These are phyloP conservation scores for Pleurotus cornucopiae DNA, from an alignment of 768 basidiomycete genomes.

Conservation along the genomic window DNA sequence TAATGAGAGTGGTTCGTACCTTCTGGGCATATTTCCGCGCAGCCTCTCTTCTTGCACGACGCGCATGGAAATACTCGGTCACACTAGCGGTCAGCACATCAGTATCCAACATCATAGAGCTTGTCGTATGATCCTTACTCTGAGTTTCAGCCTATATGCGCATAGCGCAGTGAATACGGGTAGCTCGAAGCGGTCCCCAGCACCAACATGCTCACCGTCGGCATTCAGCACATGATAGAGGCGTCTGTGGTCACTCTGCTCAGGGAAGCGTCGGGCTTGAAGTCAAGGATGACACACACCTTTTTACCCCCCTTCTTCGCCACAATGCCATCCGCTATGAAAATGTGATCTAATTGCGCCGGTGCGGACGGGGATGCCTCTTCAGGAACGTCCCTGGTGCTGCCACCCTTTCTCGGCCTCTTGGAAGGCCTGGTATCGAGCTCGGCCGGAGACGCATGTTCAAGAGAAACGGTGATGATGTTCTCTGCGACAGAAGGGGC, in stretches of 20 bases:
- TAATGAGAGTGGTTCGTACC: constrained; percentile 27
- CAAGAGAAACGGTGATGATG: constrained; percentile 9
- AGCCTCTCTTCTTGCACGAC: constrained; percentile 53
- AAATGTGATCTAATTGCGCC: constrained; percentile 42
- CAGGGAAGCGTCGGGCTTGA: background rate
- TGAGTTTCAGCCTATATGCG: constrained; percentile 45
- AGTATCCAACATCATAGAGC: constrained; percentile 8
- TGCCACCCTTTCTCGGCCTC: constrained; percentile 36
- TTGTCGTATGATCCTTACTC: constrained; percentile 30
- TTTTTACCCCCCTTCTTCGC: constrained; percentile 46
- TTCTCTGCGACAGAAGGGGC: constrained; percentile 12
- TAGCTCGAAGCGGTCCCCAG: background rate
- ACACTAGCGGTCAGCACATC: constrained; percentile 28
- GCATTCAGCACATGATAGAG: constrained; percentile 62
- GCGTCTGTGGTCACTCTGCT: constrained; percentile 28
- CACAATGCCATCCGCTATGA: constrained; percentile 43
- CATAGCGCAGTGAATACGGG: constrained; percentile 7
- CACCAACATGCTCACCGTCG: constrained; percentile 38
- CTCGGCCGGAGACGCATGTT: constrained; percentile 4
- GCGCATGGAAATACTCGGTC: constrained; percentile 50
- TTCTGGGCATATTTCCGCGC: constrained; percentile 63
- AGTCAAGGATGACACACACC: constrained; percentile 23
- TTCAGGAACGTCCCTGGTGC: constrained; percentile 18
- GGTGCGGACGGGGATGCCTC: constrained; percentile 21
- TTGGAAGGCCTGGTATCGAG: constrained; percentile 35